Conservation (phyloP, 2,329 filamentous ascomycete species). For the Acarospora socialis region DNA sequence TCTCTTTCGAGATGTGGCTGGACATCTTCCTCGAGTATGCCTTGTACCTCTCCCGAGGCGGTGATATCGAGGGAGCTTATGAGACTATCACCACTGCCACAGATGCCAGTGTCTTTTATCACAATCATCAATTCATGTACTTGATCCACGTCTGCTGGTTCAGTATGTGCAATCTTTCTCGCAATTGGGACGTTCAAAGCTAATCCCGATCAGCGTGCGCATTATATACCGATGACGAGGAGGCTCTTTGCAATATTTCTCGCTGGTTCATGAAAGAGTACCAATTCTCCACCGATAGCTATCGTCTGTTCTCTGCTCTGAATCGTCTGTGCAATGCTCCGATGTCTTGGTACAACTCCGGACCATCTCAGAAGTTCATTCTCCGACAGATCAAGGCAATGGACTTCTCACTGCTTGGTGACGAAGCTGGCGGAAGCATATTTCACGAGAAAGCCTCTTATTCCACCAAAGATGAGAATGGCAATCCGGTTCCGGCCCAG, state of each 20-base stretch:
- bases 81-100: slow-evolving; percentile 63
- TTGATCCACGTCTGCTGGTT: slow-evolving; percentile 67
- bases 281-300: slow-evolving; percentile 63
- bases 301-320: slow-evolving; percentile 68
- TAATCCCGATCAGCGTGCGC: slow-evolving; percentile 45
- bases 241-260: slow-evolving; percentile 58
- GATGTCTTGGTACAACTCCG: slow-evolving; percentile 61
- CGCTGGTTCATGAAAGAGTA: slow-evolving; percentile 77
- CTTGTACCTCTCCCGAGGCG: slow-evolving; percentile 54
- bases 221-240: slow-evolving; percentile 61
- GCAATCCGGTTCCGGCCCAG: slow-evolving; percentile 14
- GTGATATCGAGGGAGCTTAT: slow-evolving; percentile 59
- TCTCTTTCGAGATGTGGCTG: slow-evolving; percentile 73
- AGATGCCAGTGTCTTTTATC: slow-evolving; percentile 70
- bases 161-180: slow-evolving; percentile 32
- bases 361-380: slow-evolving; percentile 78
- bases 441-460: slow-evolving; percentile 30
- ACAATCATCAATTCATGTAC: slow-evolving; percentile 51
- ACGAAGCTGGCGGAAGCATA: slow-evolving; percentile 32
- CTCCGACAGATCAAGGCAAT: slow-evolving; percentile 82
- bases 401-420: slow-evolving; percentile 51
- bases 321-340: slow-evolving; percentile 62
- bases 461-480: slow-evolving; percentile 25
- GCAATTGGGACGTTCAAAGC: slow-evolving; percentile 2
- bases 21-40: slow-evolving; percentile 84